A percentile compares a stretch with the other conserved stretches of the same genome.
Evolutionary conservation across 352 stramenopile genomes (phyloP).

Genomic region (Elongisporangium undulatum): DNA sequence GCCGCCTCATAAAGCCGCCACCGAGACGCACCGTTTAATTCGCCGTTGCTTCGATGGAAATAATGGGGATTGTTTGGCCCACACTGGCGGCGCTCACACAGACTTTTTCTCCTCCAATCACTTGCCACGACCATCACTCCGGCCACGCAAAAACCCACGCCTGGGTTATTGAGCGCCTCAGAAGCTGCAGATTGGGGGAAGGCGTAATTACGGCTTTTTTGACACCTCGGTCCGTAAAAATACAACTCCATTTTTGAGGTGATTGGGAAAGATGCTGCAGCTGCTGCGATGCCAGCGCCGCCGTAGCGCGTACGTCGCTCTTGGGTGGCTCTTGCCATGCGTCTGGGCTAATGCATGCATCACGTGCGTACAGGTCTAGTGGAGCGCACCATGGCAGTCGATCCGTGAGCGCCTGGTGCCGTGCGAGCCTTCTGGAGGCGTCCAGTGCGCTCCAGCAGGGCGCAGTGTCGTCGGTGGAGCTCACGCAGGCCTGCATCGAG

Average conservation of each 20-base stretch:
- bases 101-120: conserved; percentile 72
- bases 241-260: too few species aligned
- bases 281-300: conserved; percentile 1
- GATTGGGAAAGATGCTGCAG: neutral
- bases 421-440: conserved; percentile 45
- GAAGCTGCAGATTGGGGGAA: neutral
- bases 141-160: neutral
- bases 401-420: conserved; percentile 57
- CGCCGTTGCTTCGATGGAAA: conserved; percentile 83
- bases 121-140: conserved; percentile 50
- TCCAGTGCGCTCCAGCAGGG: conserved; percentile 39
- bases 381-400: neutral
- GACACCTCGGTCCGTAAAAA: neutral
- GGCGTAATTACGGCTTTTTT: conserved; percentile 14
- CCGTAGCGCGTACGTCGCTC: neutral
- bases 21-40: conserved; percentile 34
- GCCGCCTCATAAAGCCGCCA: conserved; percentile 2
- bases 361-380: neutral
- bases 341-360: neutral
- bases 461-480: conserved; percentile 48
- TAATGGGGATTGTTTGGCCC: conserved; percentile 46
- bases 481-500: conserved; percentile 67
- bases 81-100: conserved; percentile 9
- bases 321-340: neutral
- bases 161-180: neutral